These are phyloP conservation scores for Microthyrium microscopicum DNA, from an alignment of 2,329 filamentous ascomycete species.

Conservation along the genomic window DNA sequence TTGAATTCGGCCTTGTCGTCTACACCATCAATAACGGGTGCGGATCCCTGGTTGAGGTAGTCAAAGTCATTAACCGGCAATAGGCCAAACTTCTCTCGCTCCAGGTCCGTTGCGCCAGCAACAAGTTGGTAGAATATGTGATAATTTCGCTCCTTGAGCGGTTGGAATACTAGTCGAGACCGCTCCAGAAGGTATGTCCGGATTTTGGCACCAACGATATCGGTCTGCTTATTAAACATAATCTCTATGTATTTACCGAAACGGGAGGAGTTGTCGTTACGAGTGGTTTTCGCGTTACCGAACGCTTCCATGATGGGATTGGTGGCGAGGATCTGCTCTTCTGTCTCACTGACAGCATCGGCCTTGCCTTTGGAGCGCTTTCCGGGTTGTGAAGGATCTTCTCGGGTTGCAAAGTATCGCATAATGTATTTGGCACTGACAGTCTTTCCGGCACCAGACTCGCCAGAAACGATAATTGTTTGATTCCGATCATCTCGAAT, in stretches of 20 bases:
- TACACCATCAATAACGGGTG: conserved; percentile 80
- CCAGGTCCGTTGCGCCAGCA: conserved; percentile 71
- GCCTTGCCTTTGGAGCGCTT: conserved; percentile 56
- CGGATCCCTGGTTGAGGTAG: conserved; percentile 89
- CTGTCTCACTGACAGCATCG: conserved; percentile 87
- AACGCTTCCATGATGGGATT: conserved; percentile 99
- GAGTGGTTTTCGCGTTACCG: conserved; percentile 97
- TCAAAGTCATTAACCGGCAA: conserved; percentile 79
- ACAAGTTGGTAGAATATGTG: conserved; percentile 98
- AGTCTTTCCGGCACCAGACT: conserved; percentile 96
- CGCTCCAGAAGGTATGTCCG: conserved; percentile 89
- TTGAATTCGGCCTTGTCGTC: conserved; percentile 91
- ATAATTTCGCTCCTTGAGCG: conserved; percentile 94
- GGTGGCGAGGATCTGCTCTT: conserved; percentile 94
- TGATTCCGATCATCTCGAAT: conserved; percentile 89
- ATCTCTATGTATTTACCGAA: conserved; percentile 99
- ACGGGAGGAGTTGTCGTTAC: conserved; percentile 96
- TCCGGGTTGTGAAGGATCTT: conserved; percentile 74
- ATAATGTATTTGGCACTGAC: conserved; percentile 99
- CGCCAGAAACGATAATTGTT: conserved; percentile 96
- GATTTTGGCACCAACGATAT: conserved; percentile 96
- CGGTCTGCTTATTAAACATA: conserved; percentile 89
- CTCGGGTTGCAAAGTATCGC: conserved; percentile 97
- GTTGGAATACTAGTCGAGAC: conserved; percentile 91
- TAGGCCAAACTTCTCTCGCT: conserved; percentile 65